These are phyloP conservation scores for Apiospora malaysiana DNA, from an alignment of 2,329 filamentous ascomycete species.

Conservation along the genomic window DNA sequence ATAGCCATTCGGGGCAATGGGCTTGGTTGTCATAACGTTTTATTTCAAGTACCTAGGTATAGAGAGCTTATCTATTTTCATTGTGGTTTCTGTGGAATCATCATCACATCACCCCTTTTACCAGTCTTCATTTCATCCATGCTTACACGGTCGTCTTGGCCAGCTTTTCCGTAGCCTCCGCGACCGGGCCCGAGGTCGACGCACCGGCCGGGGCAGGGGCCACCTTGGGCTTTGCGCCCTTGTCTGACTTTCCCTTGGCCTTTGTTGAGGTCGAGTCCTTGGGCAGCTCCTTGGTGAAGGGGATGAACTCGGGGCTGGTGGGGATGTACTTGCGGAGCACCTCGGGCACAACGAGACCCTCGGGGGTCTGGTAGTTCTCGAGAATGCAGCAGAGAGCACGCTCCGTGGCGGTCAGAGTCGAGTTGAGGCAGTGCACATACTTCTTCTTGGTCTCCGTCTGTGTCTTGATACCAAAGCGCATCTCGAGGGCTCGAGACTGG, in stretches of 20 bases:
- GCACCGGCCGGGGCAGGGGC: slow-evolving; percentile 27
- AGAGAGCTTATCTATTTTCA: neutral
- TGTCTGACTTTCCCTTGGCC: slow-evolving; percentile 45
- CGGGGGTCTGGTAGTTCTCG: slow-evolving; percentile 95
- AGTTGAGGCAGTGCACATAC: slow-evolving; percentile 93
- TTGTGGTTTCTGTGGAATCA: slow-evolving; percentile 2
- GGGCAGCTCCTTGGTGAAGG: slow-evolving; percentile 83
- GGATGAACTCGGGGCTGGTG: slow-evolving; percentile 86
- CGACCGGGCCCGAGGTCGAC: slow-evolving; percentile 24
- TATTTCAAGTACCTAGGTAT: neutral
- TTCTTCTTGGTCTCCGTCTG: slow-evolving; percentile 86
- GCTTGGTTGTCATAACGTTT: neutral
- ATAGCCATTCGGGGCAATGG: neutral
- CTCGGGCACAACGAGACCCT: slow-evolving; percentile 82
- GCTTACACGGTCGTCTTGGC: slow-evolving; percentile 35
- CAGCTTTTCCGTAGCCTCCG: slow-evolving; percentile 36
- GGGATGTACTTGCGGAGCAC: slow-evolving; percentile 89
- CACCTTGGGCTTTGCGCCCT: slow-evolving; percentile 36
- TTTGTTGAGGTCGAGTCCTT: slow-evolving; percentile 74
- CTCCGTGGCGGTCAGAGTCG: slow-evolving; percentile 88
- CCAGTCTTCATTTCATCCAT: neutral
- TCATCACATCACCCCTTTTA: neutral
- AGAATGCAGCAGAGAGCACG: slow-evolving; percentile 92
- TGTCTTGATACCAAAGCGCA: slow-evolving; percentile 87
- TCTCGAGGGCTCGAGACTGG: slow-evolving; percentile 91